Evolutionary conservation across 2,329 filamentous ascomycete species (phyloP), one percentile per base, ranked within the genome.

Genomic region (Epichloe uncinata): DNA sequence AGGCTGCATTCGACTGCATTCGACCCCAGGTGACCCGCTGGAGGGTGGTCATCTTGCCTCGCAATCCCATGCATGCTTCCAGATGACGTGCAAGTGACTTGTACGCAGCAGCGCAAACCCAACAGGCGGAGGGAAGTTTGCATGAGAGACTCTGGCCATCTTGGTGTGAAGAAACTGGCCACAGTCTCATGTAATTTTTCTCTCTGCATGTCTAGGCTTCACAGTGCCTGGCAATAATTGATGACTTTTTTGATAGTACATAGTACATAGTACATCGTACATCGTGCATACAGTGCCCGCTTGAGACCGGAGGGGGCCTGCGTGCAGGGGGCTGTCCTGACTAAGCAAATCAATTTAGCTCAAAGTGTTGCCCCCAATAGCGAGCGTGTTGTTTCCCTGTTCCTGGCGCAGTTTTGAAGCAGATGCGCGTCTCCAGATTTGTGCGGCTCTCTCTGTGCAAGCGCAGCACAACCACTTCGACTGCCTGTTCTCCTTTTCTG

Each of bases 321-420:
- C 26, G 26, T 9, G 26, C 26, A 30, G 8, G 26, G 26, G 8
- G 26, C 3, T 30, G 35, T 18, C 43, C 37, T 45, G 47, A 18
- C 33, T 45, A 49, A 49, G 45, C 50, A 48, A 22, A n/a, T 37
- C 46, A 42, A 45, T 51, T 51, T 41, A 52, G 34, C 37, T n/a
- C 4, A 18, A 38, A 12, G 5, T 36, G n/a, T 20, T 37, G 12
- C n/a, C 26, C 26, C 26, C 26, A 3, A 9, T 30, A 30, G 26
- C 26, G 26, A 30, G 26, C 26, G 26, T 30, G 8, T 30, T 7
- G 8, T 4, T 30, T 30, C 8, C 8, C 26, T 30, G 26, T 30
- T 30, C 26, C 26, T 9, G 26, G 26, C 26, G 26, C 45, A 41
- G 20, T 30, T 44, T 44, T 26, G 45, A n/a, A 6, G 26, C 26